A percentile compares a stretch with the other conserved stretches of the same genome.
Conservation (phyloP, 305 asterid genomes). For the Striga hermonthica region DNA sequence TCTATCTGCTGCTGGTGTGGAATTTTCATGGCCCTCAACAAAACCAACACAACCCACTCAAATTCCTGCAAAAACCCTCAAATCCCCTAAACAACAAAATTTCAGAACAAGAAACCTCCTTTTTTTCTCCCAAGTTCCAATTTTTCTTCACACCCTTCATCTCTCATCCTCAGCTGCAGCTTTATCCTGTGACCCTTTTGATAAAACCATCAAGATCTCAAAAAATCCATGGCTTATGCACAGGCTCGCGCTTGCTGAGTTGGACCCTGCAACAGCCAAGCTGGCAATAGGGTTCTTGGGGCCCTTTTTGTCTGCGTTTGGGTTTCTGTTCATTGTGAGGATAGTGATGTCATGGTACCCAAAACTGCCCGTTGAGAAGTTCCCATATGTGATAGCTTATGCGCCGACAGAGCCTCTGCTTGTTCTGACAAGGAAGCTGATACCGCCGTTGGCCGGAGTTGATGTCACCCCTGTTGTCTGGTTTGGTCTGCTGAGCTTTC, state of each 20-base stretch:
- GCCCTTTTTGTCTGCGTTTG: slow-evolving; percentile 65
- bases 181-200: slow-evolving; percentile 19
- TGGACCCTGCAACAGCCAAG: slow-evolving; percentile 68
- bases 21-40: slow-evolving; percentile 31
- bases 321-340: slow-evolving; percentile 65
- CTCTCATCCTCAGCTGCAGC: slow-evolving; percentile 26
- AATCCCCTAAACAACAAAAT: not conserved
- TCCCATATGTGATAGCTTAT: slow-evolving; percentile 73
- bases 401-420: slow-evolving; percentile 89
- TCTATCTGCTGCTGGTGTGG: slow-evolving; percentile 30
- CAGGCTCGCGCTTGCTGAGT: slow-evolving; percentile 45
- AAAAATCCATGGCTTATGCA: slow-evolving; percentile 16
- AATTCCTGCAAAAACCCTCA: not conserved
- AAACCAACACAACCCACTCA: slow-evolving; percentile 26
- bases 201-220: not conserved
- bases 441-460: slow-evolving; percentile 79
- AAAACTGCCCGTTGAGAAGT: slow-evolving; percentile 65
- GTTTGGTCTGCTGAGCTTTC: slow-evolving; percentile 36
- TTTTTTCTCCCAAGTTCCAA: slow-evolving; percentile 23
- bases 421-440: slow-evolving; percentile 60
- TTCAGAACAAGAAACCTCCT: not conserved
- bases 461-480: slow-evolving; percentile 94
- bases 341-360: slow-evolving; percentile 90
- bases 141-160: slow-evolving; percentile 20
- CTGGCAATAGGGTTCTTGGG: slow-evolving; percentile 58